phyloP scores from a whole-genome alignment of 1,284 basidiomycete genomes.

The Golubevia pallescens region DNA sequence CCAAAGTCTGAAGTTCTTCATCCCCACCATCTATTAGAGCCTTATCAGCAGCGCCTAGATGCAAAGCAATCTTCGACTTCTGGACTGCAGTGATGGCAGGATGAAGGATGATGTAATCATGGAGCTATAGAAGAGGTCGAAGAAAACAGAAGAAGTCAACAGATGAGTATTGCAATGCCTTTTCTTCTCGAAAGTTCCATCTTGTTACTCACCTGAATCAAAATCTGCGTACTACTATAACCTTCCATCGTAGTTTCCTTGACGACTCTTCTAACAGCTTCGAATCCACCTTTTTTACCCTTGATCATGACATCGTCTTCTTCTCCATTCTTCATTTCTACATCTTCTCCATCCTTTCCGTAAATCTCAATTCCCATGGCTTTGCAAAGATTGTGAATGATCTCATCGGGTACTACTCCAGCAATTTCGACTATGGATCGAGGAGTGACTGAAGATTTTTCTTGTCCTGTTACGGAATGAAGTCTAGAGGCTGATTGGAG shows the following conservation, averaged over 20 bases:
- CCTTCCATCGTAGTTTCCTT: constrained; percentile 81
- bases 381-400: constrained; percentile 75
- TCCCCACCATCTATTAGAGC: constrained; percentile 96
- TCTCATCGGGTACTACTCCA: constrained; percentile 82
- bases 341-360: constrained; percentile 4
- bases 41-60: constrained; percentile 94
- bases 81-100: constrained; percentile 79
- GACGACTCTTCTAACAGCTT: constrained; percentile 76
- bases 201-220: constrained; percentile 81
- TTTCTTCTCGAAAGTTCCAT: too few species aligned
- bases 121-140: constrained; percentile 71
- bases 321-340: constrained; percentile 60
- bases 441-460: constrained; percentile 76
- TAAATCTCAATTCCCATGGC: constrained; percentile 76
- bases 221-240: constrained; percentile 87
- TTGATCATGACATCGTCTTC: constrained; percentile 69
- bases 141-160: not conserved
- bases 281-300: constrained; percentile 70
- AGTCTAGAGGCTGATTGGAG: constrained; percentile 92
- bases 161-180: too few species aligned
- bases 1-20: constrained; percentile 92
- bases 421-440: constrained; percentile 89
- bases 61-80: constrained; percentile 81
- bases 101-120: constrained; percentile 85
- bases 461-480: constrained; percentile 69